These are phyloP conservation scores for Lyophyllum decastes DNA, from an alignment of 768 basidiomycete genomes.

Conservation along the genomic window DNA sequence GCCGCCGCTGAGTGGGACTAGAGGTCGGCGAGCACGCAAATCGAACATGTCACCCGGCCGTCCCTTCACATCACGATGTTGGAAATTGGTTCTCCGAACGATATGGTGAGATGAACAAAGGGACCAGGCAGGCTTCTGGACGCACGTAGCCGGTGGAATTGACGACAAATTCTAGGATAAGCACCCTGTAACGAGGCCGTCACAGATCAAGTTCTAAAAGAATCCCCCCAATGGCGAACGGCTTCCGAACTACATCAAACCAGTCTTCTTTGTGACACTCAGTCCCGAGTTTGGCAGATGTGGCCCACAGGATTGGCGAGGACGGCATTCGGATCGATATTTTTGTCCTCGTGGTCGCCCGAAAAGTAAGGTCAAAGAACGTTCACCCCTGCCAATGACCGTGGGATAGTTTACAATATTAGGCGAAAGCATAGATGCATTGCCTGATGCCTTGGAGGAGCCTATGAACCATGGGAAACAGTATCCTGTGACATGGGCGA, in stretches of 20 bases:
- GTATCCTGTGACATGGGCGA: constrained; percentile 1
- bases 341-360: constrained; percentile 27
- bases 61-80: constrained; percentile 28
- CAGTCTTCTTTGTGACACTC: constrained; percentile 13
- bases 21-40: constrained; percentile 33
- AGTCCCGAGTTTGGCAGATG: constrained; percentile 13
- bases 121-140: constrained; percentile 23
- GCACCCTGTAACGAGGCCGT: constrained; percentile 26
- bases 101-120: constrained; percentile 15
- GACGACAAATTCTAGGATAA: constrained; percentile 22
- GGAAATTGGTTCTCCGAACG: constrained; percentile 22
- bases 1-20: constrained; percentile 38
- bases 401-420: constrained; percentile 2
- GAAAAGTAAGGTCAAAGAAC: constrained; percentile 5
- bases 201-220: constrained; percentile 8
- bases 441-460: background rate
- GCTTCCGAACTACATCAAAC: constrained; percentile 28
- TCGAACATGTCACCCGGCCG: constrained; percentile 34
- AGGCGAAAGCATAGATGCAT: background rate
- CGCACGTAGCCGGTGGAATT: constrained; percentile 12
- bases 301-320: constrained; percentile 23
- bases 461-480: background rate
- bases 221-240: constrained; percentile 5
- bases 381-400: constrained; percentile 2
- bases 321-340: constrained; percentile 33